phyloP scores from a whole-genome alignment of 176 grass and related monocot genomes.

The Saccharum officinarum region DNA sequence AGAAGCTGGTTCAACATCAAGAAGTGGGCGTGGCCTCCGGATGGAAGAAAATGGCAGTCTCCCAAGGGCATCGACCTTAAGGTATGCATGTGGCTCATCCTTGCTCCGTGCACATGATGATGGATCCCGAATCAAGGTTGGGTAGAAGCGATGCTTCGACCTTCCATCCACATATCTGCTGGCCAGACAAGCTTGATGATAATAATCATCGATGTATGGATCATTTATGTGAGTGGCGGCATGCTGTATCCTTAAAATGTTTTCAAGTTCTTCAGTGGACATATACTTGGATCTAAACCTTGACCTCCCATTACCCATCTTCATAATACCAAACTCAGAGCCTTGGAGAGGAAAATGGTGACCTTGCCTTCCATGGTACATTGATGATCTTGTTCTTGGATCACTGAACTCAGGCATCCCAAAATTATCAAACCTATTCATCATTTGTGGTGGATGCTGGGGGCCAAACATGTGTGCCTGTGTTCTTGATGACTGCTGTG shows the following conservation, averaged over 20 bases:
- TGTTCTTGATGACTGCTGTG: slow-evolving; percentile 40
- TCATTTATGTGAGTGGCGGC: slow-evolving; percentile 74
- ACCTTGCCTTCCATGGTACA: slow-evolving; percentile 41
- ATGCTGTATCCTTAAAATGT: slow-evolving; percentile 79
- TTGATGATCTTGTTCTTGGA: slow-evolving; percentile 47
- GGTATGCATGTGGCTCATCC: slow-evolving; percentile 86
- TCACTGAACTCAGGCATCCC: slow-evolving; percentile 54
- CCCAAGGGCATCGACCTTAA: slow-evolving; percentile 88
- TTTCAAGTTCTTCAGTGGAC: slow-evolving; percentile 74
- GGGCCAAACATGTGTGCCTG: slow-evolving; percentile 38
- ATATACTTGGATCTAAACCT: slow-evolving; percentile 67
- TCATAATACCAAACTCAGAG: slow-evolving; percentile 49
- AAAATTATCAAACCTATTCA: slow-evolving; percentile 56
- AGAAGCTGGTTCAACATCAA: slow-evolving; percentile 73
- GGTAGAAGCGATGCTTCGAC: slow-evolving; percentile 68
- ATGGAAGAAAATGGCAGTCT: slow-evolving; percentile 88
- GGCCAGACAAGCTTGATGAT: slow-evolving; percentile 80
- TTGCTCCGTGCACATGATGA: slow-evolving; percentile 49
- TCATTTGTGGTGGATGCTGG: slow-evolving; percentile 54
- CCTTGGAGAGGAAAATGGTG: slow-evolving; percentile 45
- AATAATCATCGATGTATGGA: slow-evolving; percentile 88
- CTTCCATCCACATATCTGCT: slow-evolving; percentile 61
- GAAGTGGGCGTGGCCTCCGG: slow-evolving; percentile 71
- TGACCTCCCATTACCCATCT: slow-evolving; percentile 53
- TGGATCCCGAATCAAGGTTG: slow-evolving; percentile 61